Percentiles rank a stretch among this genome's conserved stretches.
phyloP scores from a whole-genome alignment of 2,329 filamentous ascomycete species.

The Ceratocystis huliohia region DNA sequence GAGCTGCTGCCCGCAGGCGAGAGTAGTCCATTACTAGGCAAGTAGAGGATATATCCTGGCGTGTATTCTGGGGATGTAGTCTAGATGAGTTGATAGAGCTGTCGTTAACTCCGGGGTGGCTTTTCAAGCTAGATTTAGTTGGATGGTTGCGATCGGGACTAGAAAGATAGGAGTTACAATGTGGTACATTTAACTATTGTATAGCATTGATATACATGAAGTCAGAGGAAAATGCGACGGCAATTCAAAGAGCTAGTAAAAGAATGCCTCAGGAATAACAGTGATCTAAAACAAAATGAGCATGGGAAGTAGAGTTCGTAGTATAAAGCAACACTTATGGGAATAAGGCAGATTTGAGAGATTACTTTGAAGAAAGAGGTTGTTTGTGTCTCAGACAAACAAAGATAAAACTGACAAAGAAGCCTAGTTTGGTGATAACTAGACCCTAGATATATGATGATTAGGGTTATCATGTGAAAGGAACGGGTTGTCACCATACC shows the following conservation, averaged over 20 bases:
- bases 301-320: neutral
- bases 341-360: neutral
- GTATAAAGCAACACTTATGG: neutral
- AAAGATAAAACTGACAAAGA: neutral
- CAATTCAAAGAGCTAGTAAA: neutral
- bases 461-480: neutral
- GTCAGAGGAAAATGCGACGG: neutral
- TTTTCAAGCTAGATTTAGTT: neutral
- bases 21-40: slow-evolving; percentile 50
- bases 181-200: neutral
- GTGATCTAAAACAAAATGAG: neutral
- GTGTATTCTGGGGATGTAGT: no score
- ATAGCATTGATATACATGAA: neutral
- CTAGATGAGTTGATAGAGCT: neutral
- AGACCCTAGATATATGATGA: neutral
- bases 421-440: neutral
- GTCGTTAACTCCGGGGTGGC: neutral
- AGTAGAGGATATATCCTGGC: no score
- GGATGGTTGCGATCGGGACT: neutral
- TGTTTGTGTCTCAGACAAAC: neutral
- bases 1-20: slow-evolving; percentile 70
- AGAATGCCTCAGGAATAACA: neutral
- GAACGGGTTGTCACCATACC: no score
- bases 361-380: neutral
- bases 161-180: neutral